Evolutionary conservation across 768 basidiomycete genomes (phyloP), one percentile per base, ranked within the genome.

Genomic region (Hygrocybe punicea): DNA sequence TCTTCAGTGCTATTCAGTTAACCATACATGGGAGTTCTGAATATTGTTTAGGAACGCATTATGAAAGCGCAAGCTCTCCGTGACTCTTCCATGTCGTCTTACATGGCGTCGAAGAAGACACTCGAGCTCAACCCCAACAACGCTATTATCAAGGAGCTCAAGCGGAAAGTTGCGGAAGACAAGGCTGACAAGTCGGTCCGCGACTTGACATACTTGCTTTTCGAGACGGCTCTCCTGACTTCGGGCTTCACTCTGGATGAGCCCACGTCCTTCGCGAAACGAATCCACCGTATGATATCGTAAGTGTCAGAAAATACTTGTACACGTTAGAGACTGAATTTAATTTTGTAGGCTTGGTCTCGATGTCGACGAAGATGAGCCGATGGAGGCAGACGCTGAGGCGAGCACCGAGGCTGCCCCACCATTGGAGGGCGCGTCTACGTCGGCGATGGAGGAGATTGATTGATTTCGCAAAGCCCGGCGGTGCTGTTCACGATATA

Each of bases 91-190:
- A 96, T 96, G 95, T 97, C 94, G 23, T 96, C 93, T 23, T 98
- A 98, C 83, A 98, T 98, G 96, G 91, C 93, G 25, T 91, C 88
- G 59, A 95, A 95, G 83, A 97, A 97, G 87, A 97, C 95, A 8
- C 84, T 98, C 60, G 96, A 98, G 78, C 84, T 98, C 62, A 97
- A 98, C 84, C 89, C 93, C 34, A 74, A 71, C 63, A 93, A 98
- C 79, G 76, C 91, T 42, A 96, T 98, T 78, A 80, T 99, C 77
- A 93, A 91, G 81, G 95, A 98, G 78, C 82, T 99, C 68, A 94
- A 87, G 82, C 84, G 84, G 66, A 96, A 97, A 80, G 92, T 98
- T 60, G 80, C 91, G 48, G 94, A 95, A 74, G 96, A 99, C 80
- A 94, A 95, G 82, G 88, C 91, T 53, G 95, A 98, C 85, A 97